Base-by-base conservation (phyloP, 495 filamentous ascomycete species). In the Haplographium delicatum region DNA sequence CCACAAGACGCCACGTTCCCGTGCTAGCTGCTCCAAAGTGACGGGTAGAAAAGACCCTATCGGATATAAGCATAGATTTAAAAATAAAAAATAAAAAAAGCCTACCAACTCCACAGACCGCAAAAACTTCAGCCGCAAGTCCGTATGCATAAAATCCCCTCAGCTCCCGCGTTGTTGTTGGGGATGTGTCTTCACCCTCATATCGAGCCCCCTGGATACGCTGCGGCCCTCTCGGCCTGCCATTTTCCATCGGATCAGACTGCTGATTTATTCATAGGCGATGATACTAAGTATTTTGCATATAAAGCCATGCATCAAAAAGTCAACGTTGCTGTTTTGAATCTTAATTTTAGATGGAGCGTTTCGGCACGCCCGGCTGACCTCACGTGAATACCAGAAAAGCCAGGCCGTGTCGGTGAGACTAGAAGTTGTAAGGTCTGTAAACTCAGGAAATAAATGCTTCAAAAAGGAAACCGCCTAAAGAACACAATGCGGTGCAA, bases 41-140 rank as follows among this genome's bases (percentile, higher is more conserved):
- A 98, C 91, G 15, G 93, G 93, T 51, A 98, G 87, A 68, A 97
- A 98, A 25, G 89, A 95, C 46, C 85, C 89, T 89, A 56, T 8
- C 42, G 40, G 47, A 15, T n/a, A n/a, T n/a, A n/a, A n/a, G n/a
- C n/a, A n/a, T n/a, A n/a, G n/a, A 41, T 20, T 8, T 22, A 4
- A 4, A 33, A 24, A 13, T 24, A 20, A 8, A 11, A 33, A 13
- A 22, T 23, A 22, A 33, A 13, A 24, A 18, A 18, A 31, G 35
- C 57, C 22, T 46, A 62, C 61, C 75, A 73, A 74, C 72, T 82
- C 91, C 91, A 64, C 93, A 98, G 27, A 98, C 85, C 13, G 93
- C 88, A 62, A 96, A 98, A 30, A 95, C 89, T 67, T 98, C 93
- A 18, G 91, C 89, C 18, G 93, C 93, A 75, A 91, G 95, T 34